These are phyloP conservation scores for Xylaria sp. DNA, from an alignment of 2,329 filamentous ascomycete species.

Conservation along the genomic window DNA sequence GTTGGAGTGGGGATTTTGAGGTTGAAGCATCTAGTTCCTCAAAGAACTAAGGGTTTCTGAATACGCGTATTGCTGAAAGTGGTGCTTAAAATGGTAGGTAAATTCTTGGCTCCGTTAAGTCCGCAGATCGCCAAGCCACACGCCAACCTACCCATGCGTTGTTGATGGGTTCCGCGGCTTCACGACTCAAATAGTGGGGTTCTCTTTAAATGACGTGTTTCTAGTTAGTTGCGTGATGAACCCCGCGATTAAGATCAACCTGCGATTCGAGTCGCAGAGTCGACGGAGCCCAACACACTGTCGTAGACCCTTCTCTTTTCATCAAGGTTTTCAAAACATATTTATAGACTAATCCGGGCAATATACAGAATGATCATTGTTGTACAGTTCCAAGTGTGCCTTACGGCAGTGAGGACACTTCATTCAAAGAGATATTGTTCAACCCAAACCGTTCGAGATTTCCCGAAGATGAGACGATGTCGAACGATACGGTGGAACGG, in stretches of 20 bases:
- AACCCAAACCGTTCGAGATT: neutral
- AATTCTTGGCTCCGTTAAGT: neutral
- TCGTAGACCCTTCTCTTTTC: too few relatives aligned
- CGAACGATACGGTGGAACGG: neutral
- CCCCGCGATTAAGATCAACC: too few relatives aligned
- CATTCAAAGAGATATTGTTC: neutral
- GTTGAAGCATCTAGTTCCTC: neutral
- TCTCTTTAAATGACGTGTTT: too few relatives aligned
- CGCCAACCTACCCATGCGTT: neutral
- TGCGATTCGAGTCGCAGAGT: too few relatives aligned
- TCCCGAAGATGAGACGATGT: neutral
- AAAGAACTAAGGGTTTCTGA: neutral
- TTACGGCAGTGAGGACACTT: neutral
- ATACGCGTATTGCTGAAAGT: slow-evolving; percentile 1
- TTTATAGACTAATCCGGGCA: neutral
- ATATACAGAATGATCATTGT: neutral
- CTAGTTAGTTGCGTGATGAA: too few relatives aligned
- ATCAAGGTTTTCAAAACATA: neutral
- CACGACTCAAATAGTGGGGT: too few relatives aligned
- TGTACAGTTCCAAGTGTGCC: neutral
- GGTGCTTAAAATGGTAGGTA: neutral
- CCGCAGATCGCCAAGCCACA: neutral
- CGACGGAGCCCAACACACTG: too few relatives aligned
- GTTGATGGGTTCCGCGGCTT: too few relatives aligned
- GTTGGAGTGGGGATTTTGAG: slow-evolving; percentile 13